A percentile compares a stretch with the other conserved stretches of the same genome.
These are phyloP conservation scores for Eucalyptus melliodora DNA, from an alignment of 345 rosid genomes.

Conservation along the genomic window DNA sequence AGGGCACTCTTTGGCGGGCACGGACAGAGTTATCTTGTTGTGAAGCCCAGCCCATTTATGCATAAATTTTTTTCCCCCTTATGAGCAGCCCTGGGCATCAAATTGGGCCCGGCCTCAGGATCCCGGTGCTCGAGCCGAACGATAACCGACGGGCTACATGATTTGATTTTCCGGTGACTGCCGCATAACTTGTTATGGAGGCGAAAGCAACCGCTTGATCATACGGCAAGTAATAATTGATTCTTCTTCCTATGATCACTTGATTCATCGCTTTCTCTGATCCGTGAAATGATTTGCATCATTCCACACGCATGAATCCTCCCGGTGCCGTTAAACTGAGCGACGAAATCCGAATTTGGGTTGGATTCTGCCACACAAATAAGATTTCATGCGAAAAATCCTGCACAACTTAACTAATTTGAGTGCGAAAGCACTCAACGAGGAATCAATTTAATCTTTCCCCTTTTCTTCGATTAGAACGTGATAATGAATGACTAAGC, in stretches of 20 bases:
- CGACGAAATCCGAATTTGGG: background rate
- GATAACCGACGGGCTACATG: background rate
- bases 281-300: background rate
- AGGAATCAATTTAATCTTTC: background rate
- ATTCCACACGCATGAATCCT: background rate
- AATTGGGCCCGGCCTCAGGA: background rate
- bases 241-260: background rate
- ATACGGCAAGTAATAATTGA: background rate
- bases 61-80: rapidly evolving
- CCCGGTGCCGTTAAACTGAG: background rate
- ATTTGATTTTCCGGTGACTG: background rate
- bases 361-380: background rate
- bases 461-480: background rate
- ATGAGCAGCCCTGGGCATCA: background rate
- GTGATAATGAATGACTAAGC: background rate
- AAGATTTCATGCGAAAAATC: background rate
- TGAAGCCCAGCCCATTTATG: background rate
- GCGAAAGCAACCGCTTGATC: background rate
- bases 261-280: background rate
- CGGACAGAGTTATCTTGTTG: too few species aligned
- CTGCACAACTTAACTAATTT: background rate
- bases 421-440: background rate
- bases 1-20: background rate
- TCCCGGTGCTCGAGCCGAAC: background rate
- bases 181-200: background rate